Evolutionary conservation across 768 basidiomycete species (phyloP), one percentile per base, ranked within the genome.

Genomic region (Exidia glandulosa): DNA sequence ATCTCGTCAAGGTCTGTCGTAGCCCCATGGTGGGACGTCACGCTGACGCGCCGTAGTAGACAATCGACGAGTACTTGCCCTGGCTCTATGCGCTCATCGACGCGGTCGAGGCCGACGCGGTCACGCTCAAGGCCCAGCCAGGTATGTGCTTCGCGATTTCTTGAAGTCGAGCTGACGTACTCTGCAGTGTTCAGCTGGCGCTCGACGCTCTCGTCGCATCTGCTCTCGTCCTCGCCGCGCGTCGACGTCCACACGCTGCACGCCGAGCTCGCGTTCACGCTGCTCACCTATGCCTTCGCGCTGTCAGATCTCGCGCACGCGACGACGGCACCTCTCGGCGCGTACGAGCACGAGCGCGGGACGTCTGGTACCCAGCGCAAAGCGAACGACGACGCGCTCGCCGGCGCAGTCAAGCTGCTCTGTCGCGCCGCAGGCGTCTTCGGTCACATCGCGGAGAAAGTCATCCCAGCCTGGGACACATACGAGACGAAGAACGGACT

Each of bases 101-200:
- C 16, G 88, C 87, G 68, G 76, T 88, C 41, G 81, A 82, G 27
- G 80, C 82, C 31, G 87, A 84, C 57, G 85, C 91, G 59, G 78
- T 98, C 41, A 75, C 82, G 1, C 73, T 87, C 55, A 81, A 78
- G 67, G 74, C 76, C 3, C 86, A 91, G 64, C 90, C 93, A 58
- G 77, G 95, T 94, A 64, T 67, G 85, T 74, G n/a, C n/a, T n/a
- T n/a, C n/a, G n/a, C n/a, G n/a, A n/a, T 57, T 36, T 31, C 7
- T 45, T 27, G 32, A 25, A 47, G 14, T 41, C 54, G 29, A 30
- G 30, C 14, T 32, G 10, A 13, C 36, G 29, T 14, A 1, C 6
- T n/a, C 29, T 34, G 6, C n/a, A 94, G 94, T 78, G 36, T 96
- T 97, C 75, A 87, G 84, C 70, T 99, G 96, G 96, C 78, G 92